A percentile compares a stretch with the other conserved stretches of the same genome.
These are phyloP conservation scores for Fermentozyma sake DNA, from an alignment of 1,139 yeast species.

Conservation along the genomic window DNA sequence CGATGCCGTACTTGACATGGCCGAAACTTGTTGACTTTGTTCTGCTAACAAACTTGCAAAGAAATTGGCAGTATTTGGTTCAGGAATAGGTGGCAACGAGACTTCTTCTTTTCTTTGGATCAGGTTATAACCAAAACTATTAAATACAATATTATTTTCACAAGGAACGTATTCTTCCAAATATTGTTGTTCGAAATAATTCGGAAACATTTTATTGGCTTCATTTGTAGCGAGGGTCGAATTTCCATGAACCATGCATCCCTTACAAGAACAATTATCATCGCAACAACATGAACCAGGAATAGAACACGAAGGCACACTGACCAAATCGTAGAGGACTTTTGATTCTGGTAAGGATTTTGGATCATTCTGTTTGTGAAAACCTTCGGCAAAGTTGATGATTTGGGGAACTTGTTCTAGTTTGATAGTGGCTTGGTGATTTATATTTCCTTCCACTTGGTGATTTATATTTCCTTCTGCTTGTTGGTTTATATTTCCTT, in stretches of 20 bases:
- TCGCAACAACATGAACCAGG: conserved; percentile 51
- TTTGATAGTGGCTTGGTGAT: too few relatives aligned
- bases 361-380: conserved; percentile 1
- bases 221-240: conserved; percentile 10
- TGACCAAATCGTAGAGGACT: conserved; percentile 21
- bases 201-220: conserved; percentile 7
- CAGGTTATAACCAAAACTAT: too few relatives aligned
- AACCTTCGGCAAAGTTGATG: neutral
- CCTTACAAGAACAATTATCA: conserved; percentile 43
- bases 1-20: too few relatives aligned
- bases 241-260: conserved; percentile 44
- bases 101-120: too few relatives aligned
- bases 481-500: too few relatives aligned
- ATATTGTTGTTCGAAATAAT: conserved; percentile 1
- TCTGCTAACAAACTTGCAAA: conserved; percentile 5
- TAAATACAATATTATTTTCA: too few relatives aligned
- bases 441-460: too few relatives aligned
- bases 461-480: too few relatives aligned
- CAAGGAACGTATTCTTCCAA: neutral
- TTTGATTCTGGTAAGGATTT: conserved; percentile 2
- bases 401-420: too few relatives aligned
- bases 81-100: too few relatives aligned
- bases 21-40: conserved; percentile 5
- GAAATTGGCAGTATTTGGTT: too few relatives aligned
- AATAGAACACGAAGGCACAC: conserved; percentile 39